Evolutionary conservation across 768 basidiomycete genomes (phyloP), one percentile per base, ranked within the genome.

Genomic region (Psilocybe cubensis): DNA sequence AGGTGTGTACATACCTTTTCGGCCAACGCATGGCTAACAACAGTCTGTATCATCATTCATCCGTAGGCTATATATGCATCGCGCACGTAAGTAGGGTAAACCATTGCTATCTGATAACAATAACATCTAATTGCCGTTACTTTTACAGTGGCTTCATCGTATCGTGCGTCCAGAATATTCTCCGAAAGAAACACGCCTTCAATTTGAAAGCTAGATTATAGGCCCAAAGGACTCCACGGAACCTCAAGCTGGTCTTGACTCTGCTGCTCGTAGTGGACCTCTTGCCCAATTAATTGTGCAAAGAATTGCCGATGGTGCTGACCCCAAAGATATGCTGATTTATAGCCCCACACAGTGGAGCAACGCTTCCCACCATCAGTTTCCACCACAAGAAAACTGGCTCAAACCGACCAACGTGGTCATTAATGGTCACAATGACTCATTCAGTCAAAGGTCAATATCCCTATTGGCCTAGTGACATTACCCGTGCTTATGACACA

Each of bases 161-260:
- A 74, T 81, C 46, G 78, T 76, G 60, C 60, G 75, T 63, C 28
- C 25, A 18, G 14, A 47, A 40, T 11, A 18, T 47, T 20, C 43
- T 50, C 45, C 18, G 52, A 54, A 18, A 17, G 17, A 44, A 12
- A 14, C 11, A 10, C 41, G 31, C 23, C 47, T 18, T n/a, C 57
- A 41, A 59, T 27, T 31, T 20, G 21, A 46, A 17, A 18, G 8
- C 33, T 53, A 81, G 79, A 79, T 86, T 53, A 75, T 77, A 11
- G 84, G 84, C 1, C 80, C 83, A 3, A 84, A 79, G 64, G 51
- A 66, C 20, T 79, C 77, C 3, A 83, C 82, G 0, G 78, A 76
- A 28, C 83, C 84, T 14, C 82, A 85, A 64, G 80, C 83, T 27
- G 83, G 83, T 0, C 68, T 85, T 20, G 78, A 85, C 65, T 82